These are phyloP conservation scores for Camellia granthamiana DNA, from an alignment of 148 eudicot species.

Conservation along the genomic window DNA sequence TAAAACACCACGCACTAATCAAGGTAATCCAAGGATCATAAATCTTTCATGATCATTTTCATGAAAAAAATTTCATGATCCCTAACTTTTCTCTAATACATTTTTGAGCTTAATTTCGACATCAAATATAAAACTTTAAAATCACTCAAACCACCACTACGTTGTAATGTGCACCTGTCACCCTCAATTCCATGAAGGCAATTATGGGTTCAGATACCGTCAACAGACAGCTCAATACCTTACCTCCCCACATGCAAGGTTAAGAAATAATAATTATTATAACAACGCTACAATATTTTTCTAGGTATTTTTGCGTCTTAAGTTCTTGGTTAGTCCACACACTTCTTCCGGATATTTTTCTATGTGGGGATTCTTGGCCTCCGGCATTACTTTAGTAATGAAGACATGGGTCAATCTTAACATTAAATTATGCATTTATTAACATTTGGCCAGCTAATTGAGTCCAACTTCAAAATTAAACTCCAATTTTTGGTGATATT, in stretches of 20 bases:
- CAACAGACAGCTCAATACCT: constrained; percentile 12
- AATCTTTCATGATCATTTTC: no score
- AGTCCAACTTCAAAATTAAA: no score
- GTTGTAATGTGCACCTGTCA: background rate
- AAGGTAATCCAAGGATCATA: no score
- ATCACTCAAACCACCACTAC: constrained; percentile 3
- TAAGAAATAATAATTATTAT: background rate
- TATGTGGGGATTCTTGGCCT: no score
- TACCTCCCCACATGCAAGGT: background rate
- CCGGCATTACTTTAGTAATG: no score
- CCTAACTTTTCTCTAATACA: no score
- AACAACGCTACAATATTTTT: background rate
- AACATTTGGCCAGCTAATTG: no score
- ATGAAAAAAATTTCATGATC: no score
- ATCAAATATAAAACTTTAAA: background rate
- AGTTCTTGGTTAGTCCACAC: background rate
- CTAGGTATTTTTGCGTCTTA: background rate
- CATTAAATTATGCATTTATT: no score
- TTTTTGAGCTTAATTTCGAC: constrained; percentile 10
- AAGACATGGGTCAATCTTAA: no score
- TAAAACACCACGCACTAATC: no score
- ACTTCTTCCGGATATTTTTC: background rate
- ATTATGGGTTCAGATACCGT: constrained; percentile 1
- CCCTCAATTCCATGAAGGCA: background rate
- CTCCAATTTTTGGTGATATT: background rate